Percentiles rank a stretch among this genome's conserved stretches.
These are phyloP conservation scores for Arthrobotrys sphaeroides DNA, from an alignment of 2,329 filamentous ascomycete genomes.

Conservation along the genomic window DNA sequence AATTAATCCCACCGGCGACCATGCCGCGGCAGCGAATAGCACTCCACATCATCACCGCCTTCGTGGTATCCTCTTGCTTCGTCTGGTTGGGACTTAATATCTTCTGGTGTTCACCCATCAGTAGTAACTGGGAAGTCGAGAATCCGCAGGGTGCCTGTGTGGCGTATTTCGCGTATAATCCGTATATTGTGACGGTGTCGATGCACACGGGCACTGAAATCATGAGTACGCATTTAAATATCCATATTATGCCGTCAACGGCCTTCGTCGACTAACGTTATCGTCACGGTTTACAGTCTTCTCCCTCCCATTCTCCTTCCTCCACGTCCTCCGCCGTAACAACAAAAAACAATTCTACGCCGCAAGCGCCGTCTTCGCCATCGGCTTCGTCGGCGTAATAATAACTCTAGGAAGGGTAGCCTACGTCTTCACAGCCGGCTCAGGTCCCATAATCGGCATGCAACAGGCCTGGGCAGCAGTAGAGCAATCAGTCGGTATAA, in stretches of 20 bases:
- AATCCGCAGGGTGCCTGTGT: conserved; percentile 15
- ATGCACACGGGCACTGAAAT: conserved; percentile 21
- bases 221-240: not conserved
- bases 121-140: conserved; percentile 35
- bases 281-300: conserved; percentile 11
- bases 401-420: conserved; percentile 15
- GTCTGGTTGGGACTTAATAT: conserved; percentile 17
- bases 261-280: too few species aligned
- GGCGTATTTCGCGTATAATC: not conserved
- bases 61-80: not conserved
- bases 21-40: conserved; percentile 32
- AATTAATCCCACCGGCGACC: conserved; percentile 15
- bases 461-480: conserved; percentile 7
- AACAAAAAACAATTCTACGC: conserved; percentile 36
- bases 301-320: conserved; percentile 20
- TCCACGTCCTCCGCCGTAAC: conserved; percentile 16
- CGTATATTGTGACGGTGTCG: conserved; percentile 4
- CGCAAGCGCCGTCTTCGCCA: conserved; percentile 13
- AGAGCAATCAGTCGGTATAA: conserved; percentile 31
- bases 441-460: conserved; percentile 1
- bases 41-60: conserved; percentile 27
- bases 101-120: conserved; percentile 33
- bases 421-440: not conserved
- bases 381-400: conserved; percentile 30
- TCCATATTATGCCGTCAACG: not conserved